Base-by-base conservation (phyloP, 129 eudicot genomes). In the Heracleum sosnowskyi region DNA sequence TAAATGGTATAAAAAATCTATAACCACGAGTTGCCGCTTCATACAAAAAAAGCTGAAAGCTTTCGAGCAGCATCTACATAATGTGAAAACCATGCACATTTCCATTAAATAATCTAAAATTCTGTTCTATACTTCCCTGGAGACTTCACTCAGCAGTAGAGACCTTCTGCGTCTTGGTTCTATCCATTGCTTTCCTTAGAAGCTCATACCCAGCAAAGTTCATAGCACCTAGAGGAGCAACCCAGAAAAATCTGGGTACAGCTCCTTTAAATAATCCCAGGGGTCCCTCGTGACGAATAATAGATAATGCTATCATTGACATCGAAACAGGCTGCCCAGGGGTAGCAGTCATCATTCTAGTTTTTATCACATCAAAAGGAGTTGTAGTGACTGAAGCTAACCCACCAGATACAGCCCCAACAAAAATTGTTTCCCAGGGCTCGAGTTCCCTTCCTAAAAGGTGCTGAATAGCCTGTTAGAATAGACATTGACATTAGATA, bases 171-270 rank as follows among this genome's bases (percentile, higher is more conserved):
- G 82, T 88, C 74, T 90, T 90, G 4, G 76, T 81, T 84, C 83
- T 81, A n/a, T 82, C 85, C 79, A 94, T 91, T 33, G 98, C 97
- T 74, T 94, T 94, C 70, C 86, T 94, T 78, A 89, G 84, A 22
- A 94, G 97, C 82, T 94, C 98, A 44, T 94, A 94, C 45, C 98
- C 97, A 12, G 98, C 97, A 79, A 94, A 91, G 77, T 94, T 94
- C 97, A 94, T 94, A 70, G 97, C 98, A 69, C 98, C 98, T 0
- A 94, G 85, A 5, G 98, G 98, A 28, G 98, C 98, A 13, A 94
- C 87, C 98, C 98, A 94, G 82, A 94, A 94, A 79, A 91, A 94
- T 82, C 98, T 81, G 70, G 98, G 98, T n/a, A 94, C 77, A 28
- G 97, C 97, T 26, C 98, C 98, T 88, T 91, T 94, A 74, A 94